phyloP scores from a whole-genome alignment of 192 early-diverging fungal species.

The Endogone sp. region DNA sequence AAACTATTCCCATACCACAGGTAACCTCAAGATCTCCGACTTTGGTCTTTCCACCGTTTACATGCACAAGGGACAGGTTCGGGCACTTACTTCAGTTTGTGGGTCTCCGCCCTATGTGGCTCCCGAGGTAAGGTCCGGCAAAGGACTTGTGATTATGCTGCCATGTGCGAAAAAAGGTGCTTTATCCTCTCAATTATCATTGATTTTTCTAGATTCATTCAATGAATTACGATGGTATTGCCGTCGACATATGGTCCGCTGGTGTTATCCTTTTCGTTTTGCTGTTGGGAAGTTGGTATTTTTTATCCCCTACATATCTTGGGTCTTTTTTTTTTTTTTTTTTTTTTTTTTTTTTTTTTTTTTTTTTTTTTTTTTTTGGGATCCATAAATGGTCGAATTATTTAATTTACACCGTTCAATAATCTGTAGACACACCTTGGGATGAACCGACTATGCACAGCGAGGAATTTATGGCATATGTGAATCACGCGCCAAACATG shows the following conservation, averaged over 20 bases:
- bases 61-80: slow-evolving; percentile 41
- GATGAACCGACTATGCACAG: slow-evolving; percentile 57
- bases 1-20: no score
- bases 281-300: slow-evolving; percentile 57
- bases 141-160: not conserved
- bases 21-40: slow-evolving; percentile 69
- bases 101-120: slow-evolving; percentile 73
- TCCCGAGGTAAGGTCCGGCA: slow-evolving; percentile 33
- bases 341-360: no score
- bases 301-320: not conserved
- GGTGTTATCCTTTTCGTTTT: slow-evolving; percentile 70
- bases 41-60: slow-evolving; percentile 74
- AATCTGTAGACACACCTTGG: slow-evolving; percentile 60
- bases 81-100: slow-evolving; percentile 63
- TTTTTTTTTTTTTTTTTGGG: no score
- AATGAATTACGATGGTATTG: slow-evolving; percentile 52
- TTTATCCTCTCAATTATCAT: not conserved
- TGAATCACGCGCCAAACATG: slow-evolving; percentile 19
- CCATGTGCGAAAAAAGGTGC: not conserved
- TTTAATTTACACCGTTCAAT: no score
- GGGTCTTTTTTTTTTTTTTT: no score
- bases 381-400: no score
- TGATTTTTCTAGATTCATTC: slow-evolving; percentile 38
- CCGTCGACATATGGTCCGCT: slow-evolving; percentile 66
- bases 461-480: slow-evolving; percentile 51